Percentiles rank a stretch among this genome's conserved stretches.
phyloP scores from a whole-genome alignment of 1,284 basidiomycete genomes.

The Rhizoctonia solani region DNA sequence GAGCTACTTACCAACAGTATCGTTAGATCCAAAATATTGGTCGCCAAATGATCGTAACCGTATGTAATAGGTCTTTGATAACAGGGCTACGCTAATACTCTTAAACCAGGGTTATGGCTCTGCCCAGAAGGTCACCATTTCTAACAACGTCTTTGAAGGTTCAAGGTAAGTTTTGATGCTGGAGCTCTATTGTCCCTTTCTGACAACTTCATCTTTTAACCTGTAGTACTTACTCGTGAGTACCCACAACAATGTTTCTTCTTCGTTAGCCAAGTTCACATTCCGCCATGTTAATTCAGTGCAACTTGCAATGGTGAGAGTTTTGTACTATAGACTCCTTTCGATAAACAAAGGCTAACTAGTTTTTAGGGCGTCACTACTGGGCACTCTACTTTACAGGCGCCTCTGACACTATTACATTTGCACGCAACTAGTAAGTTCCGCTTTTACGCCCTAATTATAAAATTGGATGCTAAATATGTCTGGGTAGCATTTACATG shows the following conservation, averaged over 20 bases:
- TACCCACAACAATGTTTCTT: not conserved
- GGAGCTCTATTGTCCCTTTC: not conserved
- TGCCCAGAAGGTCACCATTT: slow-evolving; percentile 23
- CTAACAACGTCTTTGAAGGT: slow-evolving; percentile 33
- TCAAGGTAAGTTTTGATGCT: slow-evolving; percentile 7
- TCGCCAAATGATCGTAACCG: slow-evolving; percentile 44
- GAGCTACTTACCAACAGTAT: no score
- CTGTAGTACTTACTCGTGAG: slow-evolving; percentile 33
- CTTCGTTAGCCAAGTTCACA: not conserved
- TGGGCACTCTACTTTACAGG: slow-evolving; percentile 31
- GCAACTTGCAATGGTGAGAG: slow-evolving; percentile 30
- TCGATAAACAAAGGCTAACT: not conserved
- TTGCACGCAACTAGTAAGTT: slow-evolving; percentile 33
- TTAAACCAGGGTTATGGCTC: slow-evolving; percentile 14
- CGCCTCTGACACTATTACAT: slow-evolving; percentile 27
- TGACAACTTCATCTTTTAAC: not conserved
- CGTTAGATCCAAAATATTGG: slow-evolving; percentile 42
- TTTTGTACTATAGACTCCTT: not conserved
- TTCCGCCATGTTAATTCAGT: not conserved
- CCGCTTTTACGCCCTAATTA: not conserved
- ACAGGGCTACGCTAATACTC: not conserved
- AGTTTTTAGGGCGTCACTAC: slow-evolving; percentile 18
- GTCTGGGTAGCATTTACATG: slow-evolving; percentile 15
- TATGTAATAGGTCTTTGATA: not conserved
- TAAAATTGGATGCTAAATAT: not conserved